Conservation (phyloP, 2,329 filamentous ascomycete genomes). For the Alternaria arborescens region DNA sequence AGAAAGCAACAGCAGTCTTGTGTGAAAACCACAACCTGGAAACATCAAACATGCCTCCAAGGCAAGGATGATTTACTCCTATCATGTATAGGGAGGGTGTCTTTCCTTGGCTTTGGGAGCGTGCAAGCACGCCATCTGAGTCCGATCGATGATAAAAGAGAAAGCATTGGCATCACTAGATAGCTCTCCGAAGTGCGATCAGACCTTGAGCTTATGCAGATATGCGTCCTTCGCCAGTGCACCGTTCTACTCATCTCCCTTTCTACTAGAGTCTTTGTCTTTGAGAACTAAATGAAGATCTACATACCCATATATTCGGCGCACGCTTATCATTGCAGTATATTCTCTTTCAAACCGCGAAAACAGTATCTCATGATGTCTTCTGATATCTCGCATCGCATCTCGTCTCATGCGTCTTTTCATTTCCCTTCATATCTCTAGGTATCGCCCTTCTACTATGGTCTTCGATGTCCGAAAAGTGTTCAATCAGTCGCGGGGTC, state of each 20-base stretch:
- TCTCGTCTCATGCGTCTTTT: background rate
- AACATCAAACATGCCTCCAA: background rate
- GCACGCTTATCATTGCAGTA: too few relatives aligned
- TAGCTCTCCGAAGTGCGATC: background rate
- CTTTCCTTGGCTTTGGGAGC: too few relatives aligned
- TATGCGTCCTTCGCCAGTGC: background rate
- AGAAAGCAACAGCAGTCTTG: background rate
- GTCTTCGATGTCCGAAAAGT: too few relatives aligned
- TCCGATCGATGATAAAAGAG: background rate
- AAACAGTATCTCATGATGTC: background rate
- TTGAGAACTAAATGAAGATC: too few relatives aligned
- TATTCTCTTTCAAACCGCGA: too few relatives aligned
- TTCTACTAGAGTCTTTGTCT: background rate
- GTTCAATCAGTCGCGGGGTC: too few relatives aligned
- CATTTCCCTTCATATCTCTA: too few relatives aligned
- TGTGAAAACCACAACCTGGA: background rate
- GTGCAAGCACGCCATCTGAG: background rate
- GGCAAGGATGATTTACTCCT: too few relatives aligned
- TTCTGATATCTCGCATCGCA: background rate
- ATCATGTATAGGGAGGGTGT: background rate
- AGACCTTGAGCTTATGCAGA: background rate
- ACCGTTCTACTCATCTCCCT: background rate
- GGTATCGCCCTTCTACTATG: too few relatives aligned
- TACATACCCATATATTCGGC: too few relatives aligned
- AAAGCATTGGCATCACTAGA: background rate